Evolutionary conservation across 2,329 filamentous ascomycete genomes (phyloP), one percentile per base, ranked within the genome.

Genomic region (Hymenoscyphus fructigenus): DNA sequence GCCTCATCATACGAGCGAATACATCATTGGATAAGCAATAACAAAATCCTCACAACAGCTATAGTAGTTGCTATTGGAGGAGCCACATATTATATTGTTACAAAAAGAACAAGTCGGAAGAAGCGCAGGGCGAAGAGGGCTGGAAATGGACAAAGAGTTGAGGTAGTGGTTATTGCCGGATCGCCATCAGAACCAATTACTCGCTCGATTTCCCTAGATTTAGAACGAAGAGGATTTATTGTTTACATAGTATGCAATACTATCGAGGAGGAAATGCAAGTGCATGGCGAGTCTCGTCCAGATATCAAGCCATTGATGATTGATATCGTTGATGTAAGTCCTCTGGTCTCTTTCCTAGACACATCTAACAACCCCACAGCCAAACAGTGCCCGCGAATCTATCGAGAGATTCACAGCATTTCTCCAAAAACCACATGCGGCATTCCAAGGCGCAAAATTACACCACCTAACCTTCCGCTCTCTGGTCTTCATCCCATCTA

Each of bases 211-310:
- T 88, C 92, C 1, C 79, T 93, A 58, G 95, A 99, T 75, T 82
- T 99, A 70, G 95, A 98, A 79, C 84, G 93, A 66, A 87, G 93
- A 69, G 95, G 95, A 4, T 98, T 96, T 76, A 91, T 98, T 66
- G 92, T 98, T 63, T 99, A 93, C 76, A 83, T 99, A 66, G 91
- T 96, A 0, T 94, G 93, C 73, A 90, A 88, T 68, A 92, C 88
- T n/a, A 80, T 88, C 65, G 91, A 97, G 72, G 94, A 98, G 70
- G 93, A 98, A 76, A 83, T 88, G 41, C 80, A 90, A 68, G 88
- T 98, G 15, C 86, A 91, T 66, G 85, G 86, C 66, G 86, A 96
- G 76, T 85, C 88, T n/a, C 84, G 92, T 67, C 83, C 88, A 6
- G 95, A 98, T 75, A 90, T 98, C 69, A 86, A 90, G 68, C 88